Evolutionary conservation across 306 rosid genomes (phyloP).

Genomic region (Mimosa bimucronata): DNA sequence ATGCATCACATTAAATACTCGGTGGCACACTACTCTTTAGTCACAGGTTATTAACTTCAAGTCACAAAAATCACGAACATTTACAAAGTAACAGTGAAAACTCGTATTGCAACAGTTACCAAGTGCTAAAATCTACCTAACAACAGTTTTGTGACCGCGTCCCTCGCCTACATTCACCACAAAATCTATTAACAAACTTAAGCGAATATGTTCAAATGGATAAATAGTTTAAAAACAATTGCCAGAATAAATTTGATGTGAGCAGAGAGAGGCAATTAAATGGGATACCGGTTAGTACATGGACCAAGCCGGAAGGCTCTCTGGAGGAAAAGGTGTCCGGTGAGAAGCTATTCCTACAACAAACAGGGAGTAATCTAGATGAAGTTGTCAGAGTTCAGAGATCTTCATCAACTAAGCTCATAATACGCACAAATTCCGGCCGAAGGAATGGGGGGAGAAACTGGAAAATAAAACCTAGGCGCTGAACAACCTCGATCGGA

Average conservation of each 20-base stretch:
- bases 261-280: background rate
- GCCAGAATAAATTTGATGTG: constrained; percentile 11
- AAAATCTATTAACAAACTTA: background rate
- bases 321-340: background rate
- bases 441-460: background rate
- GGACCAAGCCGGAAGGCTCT: constrained; percentile 3
- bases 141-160: background rate
- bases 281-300: constrained; percentile 4
- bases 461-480: background rate
- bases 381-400: constrained; percentile 23
- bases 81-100: background rate
- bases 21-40: background rate
- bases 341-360: constrained; percentile 1
- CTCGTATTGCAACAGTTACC: background rate
- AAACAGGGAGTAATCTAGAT: constrained; percentile 34
- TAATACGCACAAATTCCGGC: constrained; percentile 20
- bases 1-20: background rate
- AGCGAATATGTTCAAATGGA: constrained; percentile 23
- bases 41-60: background rate
- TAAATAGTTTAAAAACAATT: background rate
- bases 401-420: constrained; percentile 38
- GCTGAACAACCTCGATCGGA: constrained; percentile 27
- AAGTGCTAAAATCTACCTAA: background rate
- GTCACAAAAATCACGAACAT: background rate
- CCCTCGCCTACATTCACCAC: background rate